Evolutionary conservation across 768 basidiomycete genomes (phyloP), one percentile per base, ranked within the genome.

Genomic region (Sistotremastrum niveocremeum): DNA sequence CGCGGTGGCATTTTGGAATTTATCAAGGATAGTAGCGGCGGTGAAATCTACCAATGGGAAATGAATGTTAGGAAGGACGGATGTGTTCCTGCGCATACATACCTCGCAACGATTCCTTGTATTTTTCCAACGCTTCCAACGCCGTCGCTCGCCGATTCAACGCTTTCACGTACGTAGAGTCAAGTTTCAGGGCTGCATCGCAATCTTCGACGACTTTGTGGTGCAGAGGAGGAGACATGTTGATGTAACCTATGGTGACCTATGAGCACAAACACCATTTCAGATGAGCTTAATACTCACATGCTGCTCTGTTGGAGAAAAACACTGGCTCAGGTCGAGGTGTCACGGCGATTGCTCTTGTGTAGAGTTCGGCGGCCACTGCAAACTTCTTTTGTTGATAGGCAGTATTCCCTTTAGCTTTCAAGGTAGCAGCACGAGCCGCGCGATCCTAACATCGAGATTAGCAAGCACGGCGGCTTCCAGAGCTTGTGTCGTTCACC

Each of bases 281-380:
- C 39, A 39, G 28, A 34, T 7, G 2, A 6, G 6, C 42, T 34
- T 29, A 34, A 47, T 5, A 70, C 81, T 46, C 49, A 89, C 94
- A 97, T 50, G 95, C 95, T 37, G 94, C 95, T 44, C 95, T 81
- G 64, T 99, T 99, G 64, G 86, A 88, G 74, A 80, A 97, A 67
- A 83, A 99, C 33, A 97, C 88, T 31, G 95, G 81, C 57, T 94
- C 89, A 5, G 81, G 77, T 59, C 77, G 80, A 6, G 84, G 80
- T 4, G 84, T 70, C 12, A 84, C 70, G 40, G 73, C 68, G 51
- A 88, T 86, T 35, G 85, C 85, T 47, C 73, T 75, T 7, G 82
- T 82, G 65, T 88, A 87, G 46, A 74, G 65, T 28, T 76, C 70
- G 30, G 70, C 72, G 7, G 84, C 84, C 39, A 66, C 63, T 5